Percentiles rank a stretch among this genome's conserved stretches.
phyloP scores from a whole-genome alignment of 805 yeast species.

The Cyberlindnera americana region DNA sequence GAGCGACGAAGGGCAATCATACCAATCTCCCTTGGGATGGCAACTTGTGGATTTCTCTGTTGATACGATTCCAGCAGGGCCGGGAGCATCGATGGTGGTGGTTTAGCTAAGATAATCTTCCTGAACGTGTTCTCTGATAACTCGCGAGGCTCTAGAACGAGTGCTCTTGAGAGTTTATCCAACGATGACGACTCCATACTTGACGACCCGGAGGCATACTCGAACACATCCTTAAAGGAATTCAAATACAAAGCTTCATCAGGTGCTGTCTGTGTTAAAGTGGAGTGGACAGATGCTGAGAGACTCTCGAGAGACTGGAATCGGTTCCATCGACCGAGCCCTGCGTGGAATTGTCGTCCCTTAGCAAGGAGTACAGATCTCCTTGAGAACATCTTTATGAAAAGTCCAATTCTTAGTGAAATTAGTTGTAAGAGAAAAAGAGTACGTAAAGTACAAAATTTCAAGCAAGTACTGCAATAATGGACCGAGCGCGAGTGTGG shows the following conservation, averaged over 20 bases:
- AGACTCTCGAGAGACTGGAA: constrained; percentile 5
- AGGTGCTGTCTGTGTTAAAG: no score
- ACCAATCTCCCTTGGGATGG: constrained; percentile 4
- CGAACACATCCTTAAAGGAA: constrained; percentile 10
- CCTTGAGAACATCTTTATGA: no score
- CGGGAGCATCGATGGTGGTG: constrained; percentile 10
- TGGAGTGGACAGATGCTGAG: constrained; percentile 2
- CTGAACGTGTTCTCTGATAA: constrained; percentile 3
- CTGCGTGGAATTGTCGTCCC: constrained; percentile 1
- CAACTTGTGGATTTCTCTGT: not conserved
- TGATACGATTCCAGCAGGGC: constrained; percentile 9
- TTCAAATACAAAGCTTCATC: not conserved
- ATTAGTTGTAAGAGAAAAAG: not conserved
- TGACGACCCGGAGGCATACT: constrained; percentile 6
- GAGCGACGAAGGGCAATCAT: constrained; percentile 12
- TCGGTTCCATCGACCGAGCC: not conserved
- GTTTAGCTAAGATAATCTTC: constrained; percentile 4
- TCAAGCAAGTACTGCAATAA: no score
- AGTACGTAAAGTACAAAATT: not conserved
- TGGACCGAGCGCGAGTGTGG: no score
- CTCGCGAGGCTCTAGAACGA: constrained; percentile 7
- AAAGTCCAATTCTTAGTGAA: not conserved
- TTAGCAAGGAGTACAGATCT: not conserved
- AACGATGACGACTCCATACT: constrained; percentile 1
- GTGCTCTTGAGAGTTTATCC: not conserved